Base-by-base conservation (phyloP, 306 rosid species). In the Glycine soja region DNA sequence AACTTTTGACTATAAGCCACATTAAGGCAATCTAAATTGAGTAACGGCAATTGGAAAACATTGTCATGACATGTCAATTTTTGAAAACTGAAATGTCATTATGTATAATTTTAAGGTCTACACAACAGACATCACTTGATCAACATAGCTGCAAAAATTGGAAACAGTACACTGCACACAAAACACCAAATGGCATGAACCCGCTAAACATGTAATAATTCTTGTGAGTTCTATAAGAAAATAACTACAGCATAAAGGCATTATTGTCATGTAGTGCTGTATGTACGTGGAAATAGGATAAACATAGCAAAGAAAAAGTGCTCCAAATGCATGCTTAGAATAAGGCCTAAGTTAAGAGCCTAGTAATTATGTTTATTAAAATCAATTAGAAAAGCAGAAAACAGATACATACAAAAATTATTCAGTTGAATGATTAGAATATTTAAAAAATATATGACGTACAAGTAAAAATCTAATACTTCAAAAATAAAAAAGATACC, bases 401-500 rank as follows among this genome's bases (percentile, higher is more conserved):
- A 30, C 19, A 51, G 8, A 58, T 8, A 19, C 6, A 14, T 13
- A 14, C 1, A 51, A 51, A n/a, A 24, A 68, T 11, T 46, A 74
- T 18, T 19, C 4, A 30, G 51, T 19, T 61, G 74, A 50, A 51
- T 45, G 13, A 10, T 38, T 36, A 15, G 71, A 36, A 30, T 30
- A 3, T 19, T 8, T 46, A 0, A 16, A 16, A 7, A 58, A 38
- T 7, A 52, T 50, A 40, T 5, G 30, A 24, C 30, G 7, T 9
- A 38, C 12, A 66, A 36, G 57, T 32, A 42, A 72, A 81, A 65
- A 34, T 79, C 6, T 42, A 67, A 58, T 8, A n/a, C 45, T 58
- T 76, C 0, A 34, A 51, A 64, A 32, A 13, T 42, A 51, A 64
- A 16, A 24, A 56, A 64, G 42, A 38, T 84, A 95, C 99, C 96